A percentile compares a stretch with the other conserved stretches of the same genome.
phyloP scores from a whole-genome alignment of 129 eudicot genomes.

The Dittrichia graveolens region DNA sequence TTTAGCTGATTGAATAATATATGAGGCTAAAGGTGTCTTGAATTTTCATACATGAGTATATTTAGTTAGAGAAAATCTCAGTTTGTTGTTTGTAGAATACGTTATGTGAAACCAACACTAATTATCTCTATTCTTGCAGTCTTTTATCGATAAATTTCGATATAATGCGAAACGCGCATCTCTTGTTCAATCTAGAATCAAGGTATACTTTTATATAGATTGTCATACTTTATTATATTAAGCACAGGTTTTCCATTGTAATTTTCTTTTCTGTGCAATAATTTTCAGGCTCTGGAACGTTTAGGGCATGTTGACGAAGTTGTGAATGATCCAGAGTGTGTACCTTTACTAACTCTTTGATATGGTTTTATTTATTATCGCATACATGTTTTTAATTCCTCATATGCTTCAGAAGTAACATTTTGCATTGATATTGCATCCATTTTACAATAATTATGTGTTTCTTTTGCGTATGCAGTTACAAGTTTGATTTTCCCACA shows the following conservation, averaged over 20 bases:
- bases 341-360: conserved; percentile 25
- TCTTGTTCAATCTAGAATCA: conserved; percentile 98
- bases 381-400: conserved; percentile 3
- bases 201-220: conserved; percentile 48
- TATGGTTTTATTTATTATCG: conserved; percentile 10
- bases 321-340: conserved; percentile 96
- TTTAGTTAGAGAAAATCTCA: too few species aligned
- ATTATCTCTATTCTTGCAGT: conserved; percentile 54
- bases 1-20: too few species aligned
- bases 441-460: conserved; percentile 4
- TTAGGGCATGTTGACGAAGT: conserved; percentile 88
- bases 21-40: too few species aligned
- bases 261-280: conserved; percentile 10
- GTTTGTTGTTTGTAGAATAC: background rate
- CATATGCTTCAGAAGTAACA: conserved; percentile 9
- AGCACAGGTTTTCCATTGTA: background rate
- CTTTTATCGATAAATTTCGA: conserved; percentile 93
- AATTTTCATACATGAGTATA: too few species aligned
- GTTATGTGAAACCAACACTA: conserved; percentile 1
- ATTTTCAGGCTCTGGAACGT: conserved; percentile 86
- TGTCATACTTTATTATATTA: conserved; percentile 14
- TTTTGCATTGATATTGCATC: background rate
- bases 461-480: conserved; percentile 52
- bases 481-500: conserved; percentile 97
- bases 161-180: conserved; percentile 99